Conservation (phyloP, 192 early-diverging fungal species). For the Spizellomyces sp. region DNA sequence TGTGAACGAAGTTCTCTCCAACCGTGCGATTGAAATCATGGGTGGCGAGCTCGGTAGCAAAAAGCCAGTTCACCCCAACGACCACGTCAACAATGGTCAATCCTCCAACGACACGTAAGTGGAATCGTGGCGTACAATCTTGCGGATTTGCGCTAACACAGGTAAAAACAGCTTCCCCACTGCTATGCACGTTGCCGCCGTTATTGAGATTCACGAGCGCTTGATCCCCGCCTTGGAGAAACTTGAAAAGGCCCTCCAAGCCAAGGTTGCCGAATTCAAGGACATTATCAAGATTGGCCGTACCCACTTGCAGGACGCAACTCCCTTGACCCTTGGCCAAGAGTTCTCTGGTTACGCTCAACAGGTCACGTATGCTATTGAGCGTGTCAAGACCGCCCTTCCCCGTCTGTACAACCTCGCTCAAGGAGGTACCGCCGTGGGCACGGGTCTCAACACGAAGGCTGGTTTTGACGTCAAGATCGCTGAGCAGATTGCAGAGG, state of each 20-base stretch:
- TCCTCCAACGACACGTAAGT: conserved; percentile 89
- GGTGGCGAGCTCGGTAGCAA: conserved; percentile 88
- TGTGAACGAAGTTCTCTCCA: conserved; percentile 85
- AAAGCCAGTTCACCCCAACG: conserved; percentile 97
- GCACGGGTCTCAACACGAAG: conserved; percentile 95
- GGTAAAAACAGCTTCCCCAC: conserved; percentile 74
- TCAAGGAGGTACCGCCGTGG: conserved; percentile 96
- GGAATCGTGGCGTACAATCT: not conserved
- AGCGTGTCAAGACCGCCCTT: conserved; percentile 80
- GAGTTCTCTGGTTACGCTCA: conserved; percentile 95
- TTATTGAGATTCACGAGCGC: conserved; percentile 66
- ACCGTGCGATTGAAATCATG: conserved; percentile 95
- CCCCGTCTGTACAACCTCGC: conserved; percentile 92
- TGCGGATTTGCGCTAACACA: not conserved
- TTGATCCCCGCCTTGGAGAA: conserved; percentile 85
- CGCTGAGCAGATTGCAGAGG: conserved; percentile 82
- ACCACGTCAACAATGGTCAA: conserved; percentile 99
- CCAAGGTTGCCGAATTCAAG: conserved; percentile 68
- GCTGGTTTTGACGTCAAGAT: conserved; percentile 91
- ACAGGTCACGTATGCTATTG: conserved; percentile 86
- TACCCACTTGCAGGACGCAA: conserved; percentile 98
- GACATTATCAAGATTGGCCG: conserved; percentile 99
- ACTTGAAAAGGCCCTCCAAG: conserved; percentile 83
- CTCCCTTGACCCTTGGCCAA: conserved; percentile 95
- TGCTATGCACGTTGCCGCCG: conserved; percentile 98